Base-by-base conservation (phyloP, 139 green algal genomes). In the Chlamydomonas sphaeroides region DNA sequence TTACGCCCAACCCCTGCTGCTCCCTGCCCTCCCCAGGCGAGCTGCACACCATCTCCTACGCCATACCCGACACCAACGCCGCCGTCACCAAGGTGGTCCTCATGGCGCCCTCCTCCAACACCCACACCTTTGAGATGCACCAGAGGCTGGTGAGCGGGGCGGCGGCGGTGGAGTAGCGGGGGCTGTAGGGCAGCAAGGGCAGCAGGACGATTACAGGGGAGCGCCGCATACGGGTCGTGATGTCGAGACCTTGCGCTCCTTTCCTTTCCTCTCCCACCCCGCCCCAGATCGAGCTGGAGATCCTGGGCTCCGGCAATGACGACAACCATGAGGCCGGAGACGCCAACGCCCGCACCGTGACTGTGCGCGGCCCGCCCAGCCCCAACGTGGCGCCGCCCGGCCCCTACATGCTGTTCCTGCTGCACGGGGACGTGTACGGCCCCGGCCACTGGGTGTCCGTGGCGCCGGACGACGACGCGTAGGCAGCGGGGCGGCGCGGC, bases 81-180 rank as follows among this genome's bases (percentile, higher is more conserved):
- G 33, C 28, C 18, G 84, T 88, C 18, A 85, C 70, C 61, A 49
- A 35, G 0, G 84, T 83, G 6, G 79, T 86, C 20, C 72, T 89
- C 18, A 33, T 89, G 0, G 85, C 85, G 2, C 85, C 85, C 17
- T 53, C 66, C n/a, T 80, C 79, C 33, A 67, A 73, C 42, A 89
- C 85, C 0, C 85, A 89, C 72, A 67, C 45, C 65, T 79, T 78
- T 56, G 84, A 89, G n/a, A n/a, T n/a, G n/a, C n/a, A n/a, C n/a
- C n/a, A n/a, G n/a, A n/a, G n/a, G n/a, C n/a, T n/a, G n/a, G n/a
- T n/a, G n/a, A n/a, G n/a, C n/a, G n/a, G n/a, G n/a, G n/a, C n/a
- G n/a, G n/a, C n/a, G n/a, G n/a, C n/a, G n/a, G n/a, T n/a, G n/a
- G n/a, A n/a, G n/a, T n/a, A n/a, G n/a, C n/a, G n/a, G n/a, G n/a